phyloP scores from a whole-genome alignment of 129 eudicot genomes.

The Smallanthus sonchifolius region DNA sequence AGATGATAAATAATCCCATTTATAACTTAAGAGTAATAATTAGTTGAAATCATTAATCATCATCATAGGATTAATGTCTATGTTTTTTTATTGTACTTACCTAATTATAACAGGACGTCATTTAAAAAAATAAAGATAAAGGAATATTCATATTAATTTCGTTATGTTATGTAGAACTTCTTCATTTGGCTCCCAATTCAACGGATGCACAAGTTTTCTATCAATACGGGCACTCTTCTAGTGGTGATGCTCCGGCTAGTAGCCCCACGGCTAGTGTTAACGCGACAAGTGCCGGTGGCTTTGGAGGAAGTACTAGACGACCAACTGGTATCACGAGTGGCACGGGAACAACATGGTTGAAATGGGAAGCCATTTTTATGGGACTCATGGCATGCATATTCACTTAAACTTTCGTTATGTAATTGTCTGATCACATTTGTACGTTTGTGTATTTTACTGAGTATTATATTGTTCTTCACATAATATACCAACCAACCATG shows the following conservation, averaged over 20 bases:
- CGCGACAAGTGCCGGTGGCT: conserved; percentile 12
- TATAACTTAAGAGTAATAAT: no score
- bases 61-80: no score
- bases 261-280: conserved; percentile 37
- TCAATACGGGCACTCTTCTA: conserved; percentile 38
- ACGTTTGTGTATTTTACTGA: conserved; percentile 16
- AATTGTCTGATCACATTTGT: conserved; percentile 17
- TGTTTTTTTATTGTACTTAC: no score
- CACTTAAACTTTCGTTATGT: conserved; percentile 22
- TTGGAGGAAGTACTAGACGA: conserved; percentile 14
- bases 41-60: no score
- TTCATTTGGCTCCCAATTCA: conserved; percentile 65
- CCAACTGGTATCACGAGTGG: conserved; percentile 6
- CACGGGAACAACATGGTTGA: conserved; percentile 12
- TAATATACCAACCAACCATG: no score
- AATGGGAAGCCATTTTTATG: conserved; percentile 19
- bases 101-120: neutral
- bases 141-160: neutral
- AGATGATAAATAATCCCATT: no score
- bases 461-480: neutral
- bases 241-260: conserved; percentile 22
- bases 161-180: conserved; percentile 47
- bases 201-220: conserved; percentile 67
- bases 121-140: neutral
- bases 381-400: conserved; percentile 29